A percentile compares a stretch with the other conserved stretches of the same genome.
These are phyloP conservation scores for Gaeumannomyces sp. DNA, from an alignment of 2,329 filamentous ascomycete genomes.

Conservation along the genomic window DNA sequence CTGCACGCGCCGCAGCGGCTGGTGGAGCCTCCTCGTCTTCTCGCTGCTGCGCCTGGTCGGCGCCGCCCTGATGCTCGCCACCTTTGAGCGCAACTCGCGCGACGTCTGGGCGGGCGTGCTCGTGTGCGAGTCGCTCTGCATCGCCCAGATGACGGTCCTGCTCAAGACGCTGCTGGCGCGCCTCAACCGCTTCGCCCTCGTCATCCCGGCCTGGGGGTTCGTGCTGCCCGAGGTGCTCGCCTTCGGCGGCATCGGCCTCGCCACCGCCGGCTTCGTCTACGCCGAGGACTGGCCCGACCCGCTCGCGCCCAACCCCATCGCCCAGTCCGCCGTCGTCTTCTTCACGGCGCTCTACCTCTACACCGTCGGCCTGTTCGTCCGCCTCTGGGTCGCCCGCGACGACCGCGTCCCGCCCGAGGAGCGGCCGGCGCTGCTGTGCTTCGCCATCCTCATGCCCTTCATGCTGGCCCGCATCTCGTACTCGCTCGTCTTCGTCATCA, in stretches of 20 bases:
- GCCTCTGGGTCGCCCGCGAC: constrained; percentile 12
- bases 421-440: constrained; percentile 22
- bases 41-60: constrained; percentile 24
- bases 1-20: constrained; percentile 16
- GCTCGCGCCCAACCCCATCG: constrained; percentile 10
- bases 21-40: constrained; percentile 22
- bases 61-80: constrained; percentile 19
- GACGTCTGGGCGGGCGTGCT: constrained; percentile 18
- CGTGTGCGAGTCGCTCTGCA: constrained; percentile 24
- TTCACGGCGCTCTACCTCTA: constrained; percentile 11
- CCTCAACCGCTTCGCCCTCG: constrained; percentile 14
- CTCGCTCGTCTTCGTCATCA: constrained; percentile 20
- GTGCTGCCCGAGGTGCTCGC: constrained; percentile 12
- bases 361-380: constrained; percentile 14
- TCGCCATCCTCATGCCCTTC: constrained; percentile 22
- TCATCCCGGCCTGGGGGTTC: constrained; percentile 16
- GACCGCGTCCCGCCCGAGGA: constrained; percentile 16
- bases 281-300: constrained; percentile 9
- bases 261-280: constrained; percentile 14
- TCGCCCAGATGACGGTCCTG: constrained; percentile 22
- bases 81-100: constrained; percentile 17
- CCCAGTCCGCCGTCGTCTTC: constrained; percentile 12
- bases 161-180: constrained; percentile 8
- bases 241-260: constrained; percentile 11
- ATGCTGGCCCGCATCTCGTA: constrained; percentile 22